Evolutionary conservation across 1,284 basidiomycete genomes (phyloP).

Genomic region (Phaffia rhodozyma): DNA sequence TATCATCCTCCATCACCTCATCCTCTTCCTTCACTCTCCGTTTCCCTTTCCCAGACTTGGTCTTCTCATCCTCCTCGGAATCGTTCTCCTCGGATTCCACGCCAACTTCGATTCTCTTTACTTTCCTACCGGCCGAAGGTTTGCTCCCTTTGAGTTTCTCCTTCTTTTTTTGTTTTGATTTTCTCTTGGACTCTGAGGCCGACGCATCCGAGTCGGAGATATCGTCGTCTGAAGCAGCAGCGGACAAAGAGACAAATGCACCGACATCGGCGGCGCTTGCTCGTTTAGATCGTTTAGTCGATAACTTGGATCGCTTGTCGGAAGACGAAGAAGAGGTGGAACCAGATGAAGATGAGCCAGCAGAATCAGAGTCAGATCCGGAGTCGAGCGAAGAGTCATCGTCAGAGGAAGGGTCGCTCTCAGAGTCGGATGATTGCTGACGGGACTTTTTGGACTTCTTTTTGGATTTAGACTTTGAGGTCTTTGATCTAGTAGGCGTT

Average conservation of each 20-base stretch:
- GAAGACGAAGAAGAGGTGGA: not conserved
- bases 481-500: not conserved
- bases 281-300: not conserved
- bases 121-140: not conserved
- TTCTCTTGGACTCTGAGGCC: not conserved
- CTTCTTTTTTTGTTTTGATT: conserved; percentile 1
- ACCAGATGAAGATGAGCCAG: not conserved
- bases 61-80: not conserved
- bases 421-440: conserved; percentile 1
- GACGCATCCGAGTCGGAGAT: not conserved
- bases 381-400: conserved; percentile 5
- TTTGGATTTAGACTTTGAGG: conserved; percentile 9
- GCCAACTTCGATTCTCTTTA: conserved; percentile 13
- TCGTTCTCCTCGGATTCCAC: conserved; percentile 8
- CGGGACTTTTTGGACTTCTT: conserved; percentile 13
- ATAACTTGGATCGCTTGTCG: conserved; percentile 2
- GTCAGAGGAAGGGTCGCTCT: conserved; percentile 2
- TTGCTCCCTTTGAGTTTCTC: not conserved
- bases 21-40: not conserved
- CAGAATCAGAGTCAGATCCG: conserved; percentile 1
- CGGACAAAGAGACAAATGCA: not conserved
- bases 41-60: not conserved
- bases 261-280: not conserved
- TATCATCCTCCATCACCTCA: not conserved
- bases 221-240: not conserved